phyloP scores from a whole-genome alignment of 345 rosid genomes.

The Linum lewisii region DNA sequence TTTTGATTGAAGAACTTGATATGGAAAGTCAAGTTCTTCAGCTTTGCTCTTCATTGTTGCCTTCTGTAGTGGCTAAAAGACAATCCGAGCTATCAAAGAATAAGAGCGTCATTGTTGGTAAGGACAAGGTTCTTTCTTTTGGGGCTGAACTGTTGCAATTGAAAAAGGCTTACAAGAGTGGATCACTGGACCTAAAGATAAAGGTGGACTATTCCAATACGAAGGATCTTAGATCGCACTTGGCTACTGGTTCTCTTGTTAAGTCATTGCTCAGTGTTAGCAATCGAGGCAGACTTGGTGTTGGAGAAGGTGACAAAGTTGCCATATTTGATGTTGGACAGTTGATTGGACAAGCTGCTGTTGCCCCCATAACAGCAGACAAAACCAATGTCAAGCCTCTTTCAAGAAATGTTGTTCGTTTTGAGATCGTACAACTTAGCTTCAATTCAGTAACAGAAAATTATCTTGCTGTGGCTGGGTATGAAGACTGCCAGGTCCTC shows the following conservation, averaged over 20 bases:
- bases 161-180: conserved; percentile 94
- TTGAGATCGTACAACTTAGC: conserved; percentile 88
- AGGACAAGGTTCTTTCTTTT: conserved; percentile 71
- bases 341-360: conserved; percentile 83
- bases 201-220: conserved; percentile 91
- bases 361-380: conserved; percentile 87
- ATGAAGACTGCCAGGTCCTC: conserved; percentile 94
- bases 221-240: conserved; percentile 80
- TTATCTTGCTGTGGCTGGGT: conserved; percentile 95
- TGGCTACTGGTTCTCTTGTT: conserved; percentile 80
- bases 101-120: conserved; percentile 54
- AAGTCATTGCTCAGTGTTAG: conserved; percentile 93
- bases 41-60: conserved; percentile 66
- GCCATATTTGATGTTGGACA: conserved; percentile 90
- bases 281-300: conserved; percentile 93
- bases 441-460: conserved; percentile 78
- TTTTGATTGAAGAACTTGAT: conserved; percentile 70
- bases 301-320: conserved; percentile 99
- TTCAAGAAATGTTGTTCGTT: conserved; percentile 87
- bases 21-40: conserved; percentile 63
- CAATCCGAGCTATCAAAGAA: conserved; percentile 58
- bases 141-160: conserved; percentile 78
- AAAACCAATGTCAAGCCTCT: conserved; percentile 93
- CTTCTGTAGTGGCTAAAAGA: conserved; percentile 67
- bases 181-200: conserved; percentile 93